phyloP scores from a whole-genome alignment of 148 eudicot genomes.

The Camellia japonica region DNA sequence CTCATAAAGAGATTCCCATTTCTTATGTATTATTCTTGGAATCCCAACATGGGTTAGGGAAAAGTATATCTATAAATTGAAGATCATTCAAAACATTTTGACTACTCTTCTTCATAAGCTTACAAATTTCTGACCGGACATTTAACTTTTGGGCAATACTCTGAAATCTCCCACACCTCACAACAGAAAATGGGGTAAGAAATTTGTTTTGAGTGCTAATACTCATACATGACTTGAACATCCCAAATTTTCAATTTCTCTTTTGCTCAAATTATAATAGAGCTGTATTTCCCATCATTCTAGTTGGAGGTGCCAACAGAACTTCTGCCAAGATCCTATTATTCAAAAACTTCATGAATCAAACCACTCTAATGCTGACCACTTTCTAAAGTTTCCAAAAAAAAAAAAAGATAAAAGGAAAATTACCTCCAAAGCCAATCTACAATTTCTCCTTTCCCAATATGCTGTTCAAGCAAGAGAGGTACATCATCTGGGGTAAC shows the following conservation, averaged over 20 bases:
- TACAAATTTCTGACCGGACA: background rate
- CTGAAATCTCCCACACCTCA: background rate
- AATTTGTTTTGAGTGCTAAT: background rate
- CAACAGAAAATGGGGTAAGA: background rate
- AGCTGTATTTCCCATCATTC: background rate
- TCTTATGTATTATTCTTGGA: background rate
- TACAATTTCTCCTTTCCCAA: constrained; percentile 81
- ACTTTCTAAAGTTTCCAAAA: background rate
- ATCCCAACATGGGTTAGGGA: background rate
- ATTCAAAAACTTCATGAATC: background rate
- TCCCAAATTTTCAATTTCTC: background rate
- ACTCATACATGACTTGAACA: background rate
- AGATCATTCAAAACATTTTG: background rate
- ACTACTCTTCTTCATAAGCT: background rate
- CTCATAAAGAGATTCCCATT: background rate
- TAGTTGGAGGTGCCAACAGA: background rate
- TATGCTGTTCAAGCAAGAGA: constrained; percentile 75
- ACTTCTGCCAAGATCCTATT: background rate
- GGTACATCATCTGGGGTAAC: constrained; percentile 91
- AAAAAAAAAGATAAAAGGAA: background rate
- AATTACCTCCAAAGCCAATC: constrained; percentile 88
- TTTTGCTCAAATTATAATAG: background rate
- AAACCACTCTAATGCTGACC: background rate
- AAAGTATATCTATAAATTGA: background rate
- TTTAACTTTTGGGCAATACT: background rate